phyloP scores from a whole-genome alignment of 805 yeast genomes.

The Kodamaea lidongshanica region DNA sequence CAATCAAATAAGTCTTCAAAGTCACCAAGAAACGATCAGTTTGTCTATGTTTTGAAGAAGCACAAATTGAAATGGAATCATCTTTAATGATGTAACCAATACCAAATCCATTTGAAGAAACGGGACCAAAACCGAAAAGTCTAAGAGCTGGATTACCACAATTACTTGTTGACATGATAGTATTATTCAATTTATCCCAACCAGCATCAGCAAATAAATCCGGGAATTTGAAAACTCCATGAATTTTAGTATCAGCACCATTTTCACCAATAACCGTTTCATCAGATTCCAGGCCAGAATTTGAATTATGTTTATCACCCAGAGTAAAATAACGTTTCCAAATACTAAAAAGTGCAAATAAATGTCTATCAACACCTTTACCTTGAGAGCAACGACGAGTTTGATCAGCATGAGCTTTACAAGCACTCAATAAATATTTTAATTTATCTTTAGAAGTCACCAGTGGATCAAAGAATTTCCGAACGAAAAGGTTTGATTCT shows the following conservation, averaged over 20 bases:
- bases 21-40: slow-evolving; percentile 51
- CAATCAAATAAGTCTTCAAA: slow-evolving; percentile 43
- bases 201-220: slow-evolving; percentile 77
- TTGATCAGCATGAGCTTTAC: slow-evolving; percentile 58
- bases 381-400: slow-evolving; percentile 70
- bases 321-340: slow-evolving; percentile 60
- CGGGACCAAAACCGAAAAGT: slow-evolving; percentile 56
- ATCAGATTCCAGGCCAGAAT: slow-evolving; percentile 17
- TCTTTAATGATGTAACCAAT: slow-evolving; percentile 51
- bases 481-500: slow-evolving; percentile 74
- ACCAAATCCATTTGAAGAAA: slow-evolving; percentile 53
- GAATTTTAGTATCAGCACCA: slow-evolving; percentile 12
- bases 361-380: slow-evolving; percentile 86
- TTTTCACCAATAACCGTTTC: slow-evolving; percentile 25
- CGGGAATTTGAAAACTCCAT: slow-evolving; percentile 51
- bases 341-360: slow-evolving; percentile 79
- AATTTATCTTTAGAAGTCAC: slow-evolving; percentile 56
- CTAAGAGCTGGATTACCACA: slow-evolving; percentile 58
- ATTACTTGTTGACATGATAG: slow-evolving; percentile 62
- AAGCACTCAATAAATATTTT: slow-evolving; percentile 57
- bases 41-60: slow-evolving; percentile 56
- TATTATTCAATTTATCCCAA: slow-evolving; percentile 79
- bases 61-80: slow-evolving; percentile 47
- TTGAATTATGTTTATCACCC: slow-evolving; percentile 3
- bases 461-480: slow-evolving; percentile 70